Base-by-base conservation (phyloP, 345 rosid species). In the Pistacia integerrima region DNA sequence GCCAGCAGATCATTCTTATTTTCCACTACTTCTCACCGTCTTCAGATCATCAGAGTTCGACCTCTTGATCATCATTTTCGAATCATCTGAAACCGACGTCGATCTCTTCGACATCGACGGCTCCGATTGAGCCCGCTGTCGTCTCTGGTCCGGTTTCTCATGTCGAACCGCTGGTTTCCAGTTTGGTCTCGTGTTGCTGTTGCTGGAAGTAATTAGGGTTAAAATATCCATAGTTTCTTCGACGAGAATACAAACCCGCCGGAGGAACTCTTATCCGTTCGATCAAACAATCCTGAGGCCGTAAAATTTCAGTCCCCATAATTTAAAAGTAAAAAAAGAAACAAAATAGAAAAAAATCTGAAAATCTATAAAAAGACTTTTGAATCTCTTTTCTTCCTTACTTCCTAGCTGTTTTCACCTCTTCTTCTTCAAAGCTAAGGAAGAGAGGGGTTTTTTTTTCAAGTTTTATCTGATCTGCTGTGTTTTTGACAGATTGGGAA, bases 291-390 rank as follows among this genome's bases (percentile, higher is more conserved):
- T 89, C 88, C 77, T 87, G 98, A 18, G 99, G 97, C 76, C 94
- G 84, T 68, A 92, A 81, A 28, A 91, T 69, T 83, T 96, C 92
- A 38, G 97, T 93, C 28, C 92, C 99, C 99, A 93, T 96, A 38
- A 17, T 70, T 30, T 66, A 36, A 52, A 38, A n/a, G 59, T 1
- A 64, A 62, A 70, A 49, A 73, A 64, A 35, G 25, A 46, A 46
- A n/a, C 5, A 10, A 55, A 35, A 20, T 3, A 62, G 1, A 44
- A 67, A 41, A 2, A 2, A 73, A 56, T 22, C 7, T 68, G 5
- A 20, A 44, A 65, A 48, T 13, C 7, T 33, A 13, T 63, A 46
- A 11, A 67, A 16, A 5, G 4, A 9, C 13, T 3, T 44, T 41
- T 67, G 12, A 11, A n/a, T 73, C 65, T 76, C 63, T 73, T 61